These are phyloP conservation scores for Phytophthora brassicae DNA, from an alignment of 352 stramenopile species.

Conservation along the genomic window DNA sequence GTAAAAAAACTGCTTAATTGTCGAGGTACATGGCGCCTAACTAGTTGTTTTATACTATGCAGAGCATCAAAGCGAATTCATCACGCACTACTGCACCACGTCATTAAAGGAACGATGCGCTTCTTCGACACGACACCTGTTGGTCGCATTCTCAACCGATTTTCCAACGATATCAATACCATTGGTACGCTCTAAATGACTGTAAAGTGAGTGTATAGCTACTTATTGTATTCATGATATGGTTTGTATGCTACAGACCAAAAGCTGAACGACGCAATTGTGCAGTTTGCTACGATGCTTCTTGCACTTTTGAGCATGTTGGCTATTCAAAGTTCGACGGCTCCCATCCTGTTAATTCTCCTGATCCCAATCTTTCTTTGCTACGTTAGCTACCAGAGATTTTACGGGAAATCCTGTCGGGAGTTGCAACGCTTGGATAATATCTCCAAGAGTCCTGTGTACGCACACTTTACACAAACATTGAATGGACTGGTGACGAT, in stretches of 20 bases:
- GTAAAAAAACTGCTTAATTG: neutral
- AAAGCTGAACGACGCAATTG: conserved; percentile 51
- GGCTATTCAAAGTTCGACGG: conserved; percentile 46
- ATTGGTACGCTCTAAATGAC: conserved; percentile 42
- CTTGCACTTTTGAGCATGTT: conserved; percentile 59
- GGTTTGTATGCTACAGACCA: conserved; percentile 38
- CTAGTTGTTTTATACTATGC: conserved; percentile 11
- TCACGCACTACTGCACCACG: conserved; percentile 49
- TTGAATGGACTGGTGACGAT: conserved; percentile 72
- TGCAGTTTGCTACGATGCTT: conserved; percentile 48
- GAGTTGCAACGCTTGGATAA: conserved; percentile 67
- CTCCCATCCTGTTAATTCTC: conserved; percentile 50
- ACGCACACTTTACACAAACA: conserved; percentile 92
- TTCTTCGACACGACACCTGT: conserved; percentile 88
- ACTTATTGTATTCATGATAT: conserved; percentile 5
- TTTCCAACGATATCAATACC: conserved; percentile 69
- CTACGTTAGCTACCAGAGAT: conserved; percentile 70
- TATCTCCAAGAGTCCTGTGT: conserved; percentile 85
- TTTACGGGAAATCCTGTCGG: conserved; percentile 70
- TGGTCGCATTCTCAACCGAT: conserved; percentile 77
- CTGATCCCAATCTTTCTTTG: conserved; percentile 62
- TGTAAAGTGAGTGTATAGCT: neutral
- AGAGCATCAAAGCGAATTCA: conserved; percentile 73
- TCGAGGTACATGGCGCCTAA: neutral
- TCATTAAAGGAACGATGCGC: conserved; percentile 79